phyloP scores from a whole-genome alignment of 495 filamentous ascomycete genomes.

The Cercophora newfieldiana region DNA sequence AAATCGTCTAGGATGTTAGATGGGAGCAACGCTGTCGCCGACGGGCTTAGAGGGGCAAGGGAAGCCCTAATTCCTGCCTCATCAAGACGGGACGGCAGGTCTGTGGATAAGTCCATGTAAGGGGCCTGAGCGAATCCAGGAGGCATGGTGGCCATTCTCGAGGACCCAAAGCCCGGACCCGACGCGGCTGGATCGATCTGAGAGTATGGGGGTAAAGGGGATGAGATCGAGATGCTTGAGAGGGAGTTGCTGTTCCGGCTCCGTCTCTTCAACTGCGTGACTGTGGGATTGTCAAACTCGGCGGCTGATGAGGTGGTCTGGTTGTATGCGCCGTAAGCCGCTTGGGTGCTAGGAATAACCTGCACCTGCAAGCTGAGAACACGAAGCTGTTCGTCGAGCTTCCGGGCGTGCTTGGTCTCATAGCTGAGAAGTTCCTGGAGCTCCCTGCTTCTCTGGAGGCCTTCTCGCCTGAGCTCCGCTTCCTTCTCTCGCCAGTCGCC shows the following conservation, averaged over 20 bases:
- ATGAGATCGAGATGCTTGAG: conserved; percentile 45
- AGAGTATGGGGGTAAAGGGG: conserved; percentile 41
- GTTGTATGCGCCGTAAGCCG: conserved; percentile 39
- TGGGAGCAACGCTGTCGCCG: conserved; percentile 73
- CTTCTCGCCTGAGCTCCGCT: conserved; percentile 41
- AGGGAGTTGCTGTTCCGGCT: conserved; percentile 59
- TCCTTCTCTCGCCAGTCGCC: conserved; percentile 53
- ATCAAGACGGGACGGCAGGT: conserved; percentile 38
- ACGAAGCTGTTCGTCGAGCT: conserved; percentile 42
- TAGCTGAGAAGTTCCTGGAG: conserved; percentile 41
- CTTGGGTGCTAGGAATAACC: conserved; percentile 33
- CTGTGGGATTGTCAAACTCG: conserved; percentile 49
- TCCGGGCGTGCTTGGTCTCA: conserved; percentile 37
- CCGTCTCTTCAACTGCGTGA: conserved; percentile 52
- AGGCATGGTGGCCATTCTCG: conserved; percentile 42
- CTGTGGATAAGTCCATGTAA: conserved; percentile 50
- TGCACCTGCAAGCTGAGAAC: conserved; percentile 36
- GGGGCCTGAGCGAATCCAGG: conserved; percentile 53
- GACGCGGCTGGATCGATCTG: conserved; percentile 40
- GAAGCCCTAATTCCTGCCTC: conserved; percentile 48
- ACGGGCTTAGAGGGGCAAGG: conserved; percentile 75
- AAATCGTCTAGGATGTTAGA: conserved; percentile 70
- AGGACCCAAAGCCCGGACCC: conserved; percentile 38
- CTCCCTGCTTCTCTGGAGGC: conserved; percentile 46
- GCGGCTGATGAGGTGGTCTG: conserved; percentile 48